Evolutionary conservation across 768 basidiomycete genomes (phyloP).

Genomic region (Boletus sensibilis): DNA sequence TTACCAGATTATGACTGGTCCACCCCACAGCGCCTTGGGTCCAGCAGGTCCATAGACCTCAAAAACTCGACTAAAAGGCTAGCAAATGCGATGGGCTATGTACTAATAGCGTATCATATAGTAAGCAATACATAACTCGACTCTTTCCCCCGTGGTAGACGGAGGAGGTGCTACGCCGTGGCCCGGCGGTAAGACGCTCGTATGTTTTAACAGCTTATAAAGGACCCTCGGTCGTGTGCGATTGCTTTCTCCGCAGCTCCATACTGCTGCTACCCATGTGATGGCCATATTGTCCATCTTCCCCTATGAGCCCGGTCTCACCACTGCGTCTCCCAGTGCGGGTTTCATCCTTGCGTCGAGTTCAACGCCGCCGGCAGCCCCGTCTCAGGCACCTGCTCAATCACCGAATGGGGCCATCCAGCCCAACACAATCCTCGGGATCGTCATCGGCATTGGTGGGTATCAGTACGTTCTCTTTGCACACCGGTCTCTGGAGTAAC

Average conservation of each 20-base stretch:
- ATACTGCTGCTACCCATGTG: neutral
- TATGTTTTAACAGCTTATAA: conserved; percentile 2
- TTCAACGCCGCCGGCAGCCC: neutral
- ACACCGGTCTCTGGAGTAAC: neutral
- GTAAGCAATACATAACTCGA: neutral
- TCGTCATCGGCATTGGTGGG: conserved; percentile 18
- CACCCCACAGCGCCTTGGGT: too few species aligned
- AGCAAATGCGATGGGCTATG: too few species aligned
- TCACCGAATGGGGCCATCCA: conserved; percentile 4
- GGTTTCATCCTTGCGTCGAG: neutral
- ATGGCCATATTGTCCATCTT: neutral
- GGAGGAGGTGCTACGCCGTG: neutral
- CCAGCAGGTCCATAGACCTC: neutral
- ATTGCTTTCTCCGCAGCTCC: neutral
- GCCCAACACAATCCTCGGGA: conserved; percentile 6
- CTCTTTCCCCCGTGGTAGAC: neutral
- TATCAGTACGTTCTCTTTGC: neutral
- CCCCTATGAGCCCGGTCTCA: neutral
- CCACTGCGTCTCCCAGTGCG: neutral
- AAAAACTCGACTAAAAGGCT: neutral
- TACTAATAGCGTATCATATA: neutral
- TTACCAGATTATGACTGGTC: neutral
- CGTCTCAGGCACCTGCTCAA: neutral
- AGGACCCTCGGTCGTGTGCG: neutral
- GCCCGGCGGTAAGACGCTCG: neutral